Evolutionary conservation across 495 filamentous ascomycete genomes (phyloP).

Genomic region (Extremus antarcticus): DNA sequence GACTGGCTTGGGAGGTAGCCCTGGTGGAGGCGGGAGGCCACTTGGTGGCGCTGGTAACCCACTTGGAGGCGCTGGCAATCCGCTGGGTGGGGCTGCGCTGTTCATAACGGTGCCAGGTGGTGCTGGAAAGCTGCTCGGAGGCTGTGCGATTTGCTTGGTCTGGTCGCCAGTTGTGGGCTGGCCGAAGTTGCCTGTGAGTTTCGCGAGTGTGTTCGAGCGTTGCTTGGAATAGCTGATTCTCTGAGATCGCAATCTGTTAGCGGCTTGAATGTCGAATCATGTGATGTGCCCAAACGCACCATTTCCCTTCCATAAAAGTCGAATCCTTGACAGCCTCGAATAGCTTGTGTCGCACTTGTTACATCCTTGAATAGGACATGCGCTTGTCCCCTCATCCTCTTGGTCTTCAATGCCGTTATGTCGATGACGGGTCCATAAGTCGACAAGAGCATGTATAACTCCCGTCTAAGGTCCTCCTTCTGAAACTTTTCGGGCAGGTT

Average conservation of each 20-base stretch:
- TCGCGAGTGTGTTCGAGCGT: conserved; percentile 74
- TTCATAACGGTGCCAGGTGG: conserved; percentile 3
- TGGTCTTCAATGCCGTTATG: conserved; percentile 78
- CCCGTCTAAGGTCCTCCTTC: conserved; percentile 70
- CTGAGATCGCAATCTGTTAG: conserved; percentile 36
- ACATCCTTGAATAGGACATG: conserved; percentile 85
- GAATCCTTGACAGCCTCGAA: conserved; percentile 76
- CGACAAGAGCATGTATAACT: conserved; percentile 84
- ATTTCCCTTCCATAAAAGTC: conserved; percentile 80
- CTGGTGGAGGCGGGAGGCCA: conserved; percentile 2
- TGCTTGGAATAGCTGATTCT: conserved; percentile 81
- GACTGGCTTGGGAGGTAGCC: conserved; percentile 1
- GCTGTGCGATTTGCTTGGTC: neutral
- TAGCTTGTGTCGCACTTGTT: conserved; percentile 75
- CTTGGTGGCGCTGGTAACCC: neutral
- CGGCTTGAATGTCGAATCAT: no score
- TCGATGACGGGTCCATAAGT: conserved; percentile 91
- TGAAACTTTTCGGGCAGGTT: conserved; percentile 79
- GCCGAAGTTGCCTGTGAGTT: conserved; percentile 75
- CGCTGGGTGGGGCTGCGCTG: neutral
- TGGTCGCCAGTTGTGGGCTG: neutral
- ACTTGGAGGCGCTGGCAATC: neutral
- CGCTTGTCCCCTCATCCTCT: conserved; percentile 89
- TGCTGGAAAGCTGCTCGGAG: conserved; percentile 7
- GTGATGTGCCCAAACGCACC: conserved; percentile 41